Evolutionary conservation across 1,139 yeast genomes (phyloP), one percentile per base, ranked within the genome.

Genomic region (Yamadazyma atlantica): DNA sequence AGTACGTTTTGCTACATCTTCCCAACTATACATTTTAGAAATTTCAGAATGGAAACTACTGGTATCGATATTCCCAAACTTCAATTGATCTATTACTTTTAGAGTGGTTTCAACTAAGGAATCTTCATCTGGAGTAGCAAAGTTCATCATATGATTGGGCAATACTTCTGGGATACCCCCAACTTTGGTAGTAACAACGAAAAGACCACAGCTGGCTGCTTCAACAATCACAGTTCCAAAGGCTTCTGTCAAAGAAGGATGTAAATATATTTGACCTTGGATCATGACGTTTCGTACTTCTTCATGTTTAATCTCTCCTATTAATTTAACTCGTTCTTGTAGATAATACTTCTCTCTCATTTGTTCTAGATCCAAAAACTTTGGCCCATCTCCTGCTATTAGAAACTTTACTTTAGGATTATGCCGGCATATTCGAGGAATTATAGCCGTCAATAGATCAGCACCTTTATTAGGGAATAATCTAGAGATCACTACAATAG

Each of bases 151-250:
- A 53, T 89, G 88, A 19, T 76, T 73, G 0, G 98, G 99, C 30
- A 94, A 62, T 3, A 94, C 98, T 54, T 94, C 99, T 0, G 97
- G 97, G 31, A 92, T 90, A 3, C 98, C 99, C 2, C 99, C 99
- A 0, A 94, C 98, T 44, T 82, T 82, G 0, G 99, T 94, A 0
- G 97, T 90, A 0, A 94, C 98, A 2, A 94, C 96, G 24, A 87
- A 73, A 27, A 94, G 62, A 0, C 97, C 97, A 66, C 98, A 92
- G 0, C 96, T 85, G 0, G 97, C 98, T 0, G 99, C 99, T 57
- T 94, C 99, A 0, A 94, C 96, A 16, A 94, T 67, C 0, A 89
- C 98, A 0, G 98, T 92, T 1, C 99, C 99, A 64, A 94, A 94
- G 0, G 98, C 98, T 58, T 94, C 99, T 0, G 98, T 94, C 25